Percentiles rank a stretch among this genome's conserved stretches.
Conservation (phyloP, 345 rosid genomes). For the Eucalyptus polyanthemos region DNA sequence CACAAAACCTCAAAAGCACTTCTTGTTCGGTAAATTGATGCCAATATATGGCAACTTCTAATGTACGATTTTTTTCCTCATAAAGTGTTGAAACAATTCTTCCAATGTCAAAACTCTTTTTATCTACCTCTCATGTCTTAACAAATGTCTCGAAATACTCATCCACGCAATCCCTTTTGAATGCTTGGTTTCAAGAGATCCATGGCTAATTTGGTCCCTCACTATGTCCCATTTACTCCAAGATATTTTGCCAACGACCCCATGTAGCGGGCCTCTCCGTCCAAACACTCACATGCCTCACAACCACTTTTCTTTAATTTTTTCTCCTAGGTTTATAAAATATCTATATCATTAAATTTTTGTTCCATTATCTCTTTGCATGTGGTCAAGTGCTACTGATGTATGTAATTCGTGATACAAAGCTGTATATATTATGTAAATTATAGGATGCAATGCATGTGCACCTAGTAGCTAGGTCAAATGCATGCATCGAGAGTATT, state of each 20-base stretch:
- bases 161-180: not conserved
- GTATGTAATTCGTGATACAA: not conserved
- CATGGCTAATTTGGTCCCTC: not conserved
- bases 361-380: not conserved
- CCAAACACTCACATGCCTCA: not conserved
- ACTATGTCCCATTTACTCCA: not conserved
- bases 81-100: not conserved
- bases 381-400: not conserved
- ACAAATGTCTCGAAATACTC: not conserved
- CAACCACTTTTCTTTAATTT: not conserved
- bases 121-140: not conserved
- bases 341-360: not conserved
- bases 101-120: not conserved
- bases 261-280: not conserved
- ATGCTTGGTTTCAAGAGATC: not conserved
- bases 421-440: not conserved
- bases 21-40: not conserved
- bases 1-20: not conserved
- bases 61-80: not conserved
- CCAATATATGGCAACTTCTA: not conserved
- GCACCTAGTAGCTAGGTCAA: not conserved
- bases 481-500: not conserved
- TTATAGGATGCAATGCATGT: not conserved
- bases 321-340: not conserved
- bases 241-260: not conserved